Conservation (phyloP, 2,329 filamentous ascomycete species). For the Nemania bipapillata region DNA sequence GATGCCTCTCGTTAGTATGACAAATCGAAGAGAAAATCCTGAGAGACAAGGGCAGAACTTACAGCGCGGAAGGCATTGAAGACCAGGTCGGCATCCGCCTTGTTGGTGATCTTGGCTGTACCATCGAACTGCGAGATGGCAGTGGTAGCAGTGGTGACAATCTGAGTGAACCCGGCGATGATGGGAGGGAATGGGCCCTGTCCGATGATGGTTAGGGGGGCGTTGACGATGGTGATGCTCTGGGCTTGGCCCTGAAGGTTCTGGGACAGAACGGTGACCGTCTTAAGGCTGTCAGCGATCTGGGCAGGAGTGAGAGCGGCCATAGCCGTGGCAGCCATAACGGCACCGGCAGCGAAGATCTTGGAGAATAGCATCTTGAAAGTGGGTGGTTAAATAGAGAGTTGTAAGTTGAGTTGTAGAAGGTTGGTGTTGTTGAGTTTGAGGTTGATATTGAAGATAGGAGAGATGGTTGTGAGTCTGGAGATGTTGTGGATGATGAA, state of each 20-base stretch:
- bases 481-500: constrained; percentile 25
- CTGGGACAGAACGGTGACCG: constrained; percentile 22
- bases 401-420: background rate
- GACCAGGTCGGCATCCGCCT: constrained; percentile 25
- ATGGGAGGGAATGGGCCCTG: constrained; percentile 27
- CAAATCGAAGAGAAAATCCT: background rate
- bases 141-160: constrained; percentile 23
- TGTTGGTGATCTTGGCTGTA: constrained; percentile 14
- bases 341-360: constrained; percentile 32
- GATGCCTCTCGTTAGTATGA: background rate
- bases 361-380: constrained; percentile 38
- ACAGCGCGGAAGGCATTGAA: constrained; percentile 32
- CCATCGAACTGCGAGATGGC: background rate
- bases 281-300: constrained; percentile 24
- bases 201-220: constrained; percentile 29
- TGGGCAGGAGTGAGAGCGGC: constrained; percentile 26
- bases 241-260: constrained; percentile 23
- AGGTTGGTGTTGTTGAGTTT: background rate
- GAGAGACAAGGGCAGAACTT: background rate
- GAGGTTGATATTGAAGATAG: too few relatives aligned
- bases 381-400: background rate
- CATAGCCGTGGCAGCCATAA: constrained; percentile 32
- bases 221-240: constrained; percentile 35
- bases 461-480: background rate
- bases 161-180: constrained; percentile 30